phyloP scores from a whole-genome alignment of 495 filamentous ascomycete species.

The Penicillium arizonense region DNA sequence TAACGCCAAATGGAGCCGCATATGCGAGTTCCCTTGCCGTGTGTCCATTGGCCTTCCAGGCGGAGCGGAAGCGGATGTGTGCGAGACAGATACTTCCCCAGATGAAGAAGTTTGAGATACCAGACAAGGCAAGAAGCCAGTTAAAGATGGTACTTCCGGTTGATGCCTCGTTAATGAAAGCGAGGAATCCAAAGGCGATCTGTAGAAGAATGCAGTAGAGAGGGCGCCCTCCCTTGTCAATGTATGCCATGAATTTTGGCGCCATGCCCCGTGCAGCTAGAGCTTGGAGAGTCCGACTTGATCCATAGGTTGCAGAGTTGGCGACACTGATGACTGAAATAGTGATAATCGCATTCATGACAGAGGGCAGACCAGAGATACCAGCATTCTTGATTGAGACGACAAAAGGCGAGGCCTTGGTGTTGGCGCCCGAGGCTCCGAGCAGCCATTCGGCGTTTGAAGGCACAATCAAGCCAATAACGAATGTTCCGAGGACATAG shows the following conservation, averaged over 20 bases:
- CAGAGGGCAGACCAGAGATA: slow-evolving; percentile 61
- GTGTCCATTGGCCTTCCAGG: slow-evolving; percentile 53
- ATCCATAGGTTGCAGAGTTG: slow-evolving; percentile 62
- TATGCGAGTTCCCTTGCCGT: slow-evolving; percentile 71
- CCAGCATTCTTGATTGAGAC: slow-evolving; percentile 66
- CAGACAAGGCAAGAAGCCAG: slow-evolving; percentile 71
- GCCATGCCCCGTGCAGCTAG: slow-evolving; percentile 56
- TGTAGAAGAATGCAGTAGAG: slow-evolving; percentile 51
- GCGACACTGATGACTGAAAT: slow-evolving; percentile 66
- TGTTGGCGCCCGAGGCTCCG: slow-evolving; percentile 43
- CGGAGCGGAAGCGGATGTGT: slow-evolving; percentile 72
- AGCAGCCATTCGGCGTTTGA: slow-evolving; percentile 46
- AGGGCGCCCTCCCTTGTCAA: slow-evolving; percentile 59
- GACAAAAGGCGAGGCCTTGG: slow-evolving; percentile 71
- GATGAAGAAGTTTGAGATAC: slow-evolving; percentile 64
- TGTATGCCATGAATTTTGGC: slow-evolving; percentile 53
- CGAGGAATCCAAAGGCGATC: slow-evolving; percentile 53
- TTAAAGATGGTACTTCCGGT: slow-evolving; percentile 41
- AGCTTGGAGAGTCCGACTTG: slow-evolving; percentile 63
- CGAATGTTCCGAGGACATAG: slow-evolving; percentile 70
- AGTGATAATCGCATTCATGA: slow-evolving; percentile 75
- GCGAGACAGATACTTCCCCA: slow-evolving; percentile 71
- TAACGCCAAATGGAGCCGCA: slow-evolving; percentile 61
- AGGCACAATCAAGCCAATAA: slow-evolving; percentile 71
- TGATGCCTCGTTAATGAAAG: slow-evolving; percentile 51